Evolutionary conservation across 2,329 filamentous ascomycete species (phyloP), one percentile per base, ranked within the genome.

Genomic region (Penicillium sclerotigenum): DNA sequence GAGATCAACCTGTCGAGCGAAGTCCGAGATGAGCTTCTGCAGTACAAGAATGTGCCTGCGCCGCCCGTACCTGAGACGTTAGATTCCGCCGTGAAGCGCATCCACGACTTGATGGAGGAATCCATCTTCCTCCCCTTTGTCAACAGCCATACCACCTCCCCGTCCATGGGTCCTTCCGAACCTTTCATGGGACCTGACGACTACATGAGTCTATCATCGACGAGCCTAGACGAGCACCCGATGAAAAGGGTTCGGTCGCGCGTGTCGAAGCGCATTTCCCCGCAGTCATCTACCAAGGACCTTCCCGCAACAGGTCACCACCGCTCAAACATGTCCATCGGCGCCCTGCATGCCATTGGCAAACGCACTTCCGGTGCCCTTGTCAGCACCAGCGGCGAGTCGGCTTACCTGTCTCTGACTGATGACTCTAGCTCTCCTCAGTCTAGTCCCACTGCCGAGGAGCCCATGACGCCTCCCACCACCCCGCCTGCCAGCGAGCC

Each of bases 21-120:
- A 60, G 90, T 97, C 42, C 88, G 93, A 34, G 91, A 97, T 71
- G 84, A 83, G 34, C 81, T 99, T 22, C 80, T 97, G 33, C 80
- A 80, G 40, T 80, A 88, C 38, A 81, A 85, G 8, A 80, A 79
- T 58, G 75, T 81, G 14, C 73, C 78, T 1, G 77, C 80, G 6
- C 80, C 86, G 0, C 91, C 93, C 7, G 88, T 87, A 5, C 92
- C 94, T 1, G 84, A 87, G 38, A 84, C 86, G 52, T 80, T 99
- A 16, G 88, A 95, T 58, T 83, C 89, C 48, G 91, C 94, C 20
- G 89, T 96, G 24, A 83, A 84, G 59, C 95, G 96, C 59, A 90
- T 97, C 38, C 92, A 93, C 72, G 94, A 97, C 65, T 80, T 99
- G 54, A 97, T 99, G 92, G 95, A 96, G 67, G 94, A 97, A 71